A percentile compares a stretch with the other conserved stretches of the same genome.
phyloP scores from a whole-genome alignment of 2,329 filamentous ascomycete genomes.

The Fusarium duplospermum region DNA sequence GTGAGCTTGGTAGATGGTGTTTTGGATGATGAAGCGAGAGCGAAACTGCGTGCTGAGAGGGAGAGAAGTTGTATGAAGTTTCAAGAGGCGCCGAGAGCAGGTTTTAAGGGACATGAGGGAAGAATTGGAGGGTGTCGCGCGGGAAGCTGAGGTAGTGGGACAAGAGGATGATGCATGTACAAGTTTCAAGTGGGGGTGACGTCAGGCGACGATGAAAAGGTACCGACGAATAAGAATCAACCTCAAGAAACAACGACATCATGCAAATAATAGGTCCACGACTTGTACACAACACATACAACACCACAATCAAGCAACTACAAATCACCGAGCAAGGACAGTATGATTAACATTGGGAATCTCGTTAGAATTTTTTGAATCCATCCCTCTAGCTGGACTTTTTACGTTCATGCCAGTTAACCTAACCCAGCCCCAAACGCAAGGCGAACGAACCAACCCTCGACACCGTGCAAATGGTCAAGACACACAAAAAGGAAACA shows the following conservation, averaged over 20 bases:
- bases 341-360: conserved; percentile 49
- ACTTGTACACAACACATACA: background rate
- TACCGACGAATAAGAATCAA: background rate
- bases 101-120: conserved; percentile 34
- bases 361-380: conserved; percentile 48
- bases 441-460: conserved; percentile 57
- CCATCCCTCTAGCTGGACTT: conserved; percentile 51
- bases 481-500: conserved; percentile 57
- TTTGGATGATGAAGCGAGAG: background rate
- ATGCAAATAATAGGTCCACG: background rate
- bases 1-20: conserved; percentile 1
- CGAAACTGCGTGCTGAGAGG: conserved; percentile 3
- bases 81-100: conserved; percentile 13
- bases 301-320: background rate
- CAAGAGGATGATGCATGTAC: conserved; percentile 22
- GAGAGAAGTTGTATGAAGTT: conserved; percentile 1
- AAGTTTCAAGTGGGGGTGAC: conserved; percentile 46
- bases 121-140: conserved; percentile 15
- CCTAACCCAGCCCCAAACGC: conserved; percentile 51
- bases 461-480: conserved; percentile 67
- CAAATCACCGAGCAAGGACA: conserved; percentile 24
- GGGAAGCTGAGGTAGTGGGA: conserved; percentile 22
- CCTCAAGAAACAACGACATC: background rate
- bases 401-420: conserved; percentile 52
- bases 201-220: conserved; percentile 35